Evolutionary conservation across 257 asterid genomes (phyloP).

Genomic region (Plectranthus barbatus): DNA sequence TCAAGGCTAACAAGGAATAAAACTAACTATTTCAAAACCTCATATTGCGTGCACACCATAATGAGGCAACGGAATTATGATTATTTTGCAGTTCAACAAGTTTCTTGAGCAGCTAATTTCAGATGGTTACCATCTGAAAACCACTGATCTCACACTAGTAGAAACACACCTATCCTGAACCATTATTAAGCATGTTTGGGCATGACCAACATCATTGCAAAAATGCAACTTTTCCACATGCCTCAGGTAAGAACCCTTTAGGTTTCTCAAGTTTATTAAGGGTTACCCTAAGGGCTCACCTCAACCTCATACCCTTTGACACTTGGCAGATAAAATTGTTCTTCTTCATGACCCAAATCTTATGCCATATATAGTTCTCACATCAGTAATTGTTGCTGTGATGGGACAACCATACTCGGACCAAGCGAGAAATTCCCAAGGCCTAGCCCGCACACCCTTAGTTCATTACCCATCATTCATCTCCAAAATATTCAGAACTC

Average conservation of each 20-base stretch:
- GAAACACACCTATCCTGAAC: background rate
- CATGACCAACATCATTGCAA: background rate
- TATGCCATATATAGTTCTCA: background rate
- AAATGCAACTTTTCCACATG: background rate
- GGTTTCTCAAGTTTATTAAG: background rate
- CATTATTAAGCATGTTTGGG: background rate
- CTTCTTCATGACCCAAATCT: background rate
- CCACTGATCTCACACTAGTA: background rate
- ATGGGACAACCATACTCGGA: background rate
- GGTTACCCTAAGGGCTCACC: background rate
- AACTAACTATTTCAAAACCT: background rate
- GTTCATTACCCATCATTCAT: background rate
- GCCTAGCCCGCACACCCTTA: background rate
- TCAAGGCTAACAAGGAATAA: background rate
- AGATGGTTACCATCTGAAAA: constrained; percentile 3
- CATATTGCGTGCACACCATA: background rate
- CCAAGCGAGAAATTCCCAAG: background rate
- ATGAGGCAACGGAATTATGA: background rate
- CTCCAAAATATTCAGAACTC: background rate
- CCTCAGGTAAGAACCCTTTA: background rate
- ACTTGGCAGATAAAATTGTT: background rate
- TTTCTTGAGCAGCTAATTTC: background rate
- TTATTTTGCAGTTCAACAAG: background rate
- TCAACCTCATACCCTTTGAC: background rate
- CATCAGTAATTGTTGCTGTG: background rate